phyloP scores from a whole-genome alignment of 1,139 yeast species.

The Kodamaea arcana region DNA sequence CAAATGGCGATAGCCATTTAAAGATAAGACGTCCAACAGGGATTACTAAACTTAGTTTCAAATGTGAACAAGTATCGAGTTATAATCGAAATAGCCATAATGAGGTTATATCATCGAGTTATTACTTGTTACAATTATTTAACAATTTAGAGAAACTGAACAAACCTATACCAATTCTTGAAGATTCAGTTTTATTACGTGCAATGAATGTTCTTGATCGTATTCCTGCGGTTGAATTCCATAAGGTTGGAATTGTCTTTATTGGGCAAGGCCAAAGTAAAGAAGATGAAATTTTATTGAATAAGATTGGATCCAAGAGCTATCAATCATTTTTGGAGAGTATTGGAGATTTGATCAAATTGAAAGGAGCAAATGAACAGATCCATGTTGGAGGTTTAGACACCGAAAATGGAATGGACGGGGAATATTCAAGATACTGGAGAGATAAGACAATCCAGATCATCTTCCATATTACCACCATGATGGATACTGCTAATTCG shows the following conservation, averaged over 20 bases:
- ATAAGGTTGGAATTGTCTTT: conserved; percentile 74
- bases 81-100: neutral
- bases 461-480: conserved; percentile 72
- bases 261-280: conserved; percentile 62
- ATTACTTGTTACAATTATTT: conserved; percentile 31
- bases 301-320: conserved; percentile 58
- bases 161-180: conserved; percentile 38
- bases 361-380: conserved; percentile 47
- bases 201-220: conserved; percentile 67
- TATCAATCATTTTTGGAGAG: conserved; percentile 57
- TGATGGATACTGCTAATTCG: conserved; percentile 48
- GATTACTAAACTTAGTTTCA: conserved; percentile 43
- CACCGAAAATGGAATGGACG: conserved; percentile 64
- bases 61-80: conserved; percentile 26
- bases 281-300: conserved; percentile 64
- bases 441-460: conserved; percentile 67
- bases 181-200: conserved; percentile 50
- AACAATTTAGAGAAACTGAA: conserved; percentile 17
- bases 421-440: conserved; percentile 74
- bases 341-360: conserved; percentile 56
- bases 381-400: conserved; percentile 81
- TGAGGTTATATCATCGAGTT: conserved; percentile 20
- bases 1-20: conserved; percentile 52
- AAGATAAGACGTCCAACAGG: conserved; percentile 68
- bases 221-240: conserved; percentile 74